These are phyloP conservation scores for Skeletonema costatum DNA, from an alignment of 108 stramenopile species.

Conservation along the genomic window DNA sequence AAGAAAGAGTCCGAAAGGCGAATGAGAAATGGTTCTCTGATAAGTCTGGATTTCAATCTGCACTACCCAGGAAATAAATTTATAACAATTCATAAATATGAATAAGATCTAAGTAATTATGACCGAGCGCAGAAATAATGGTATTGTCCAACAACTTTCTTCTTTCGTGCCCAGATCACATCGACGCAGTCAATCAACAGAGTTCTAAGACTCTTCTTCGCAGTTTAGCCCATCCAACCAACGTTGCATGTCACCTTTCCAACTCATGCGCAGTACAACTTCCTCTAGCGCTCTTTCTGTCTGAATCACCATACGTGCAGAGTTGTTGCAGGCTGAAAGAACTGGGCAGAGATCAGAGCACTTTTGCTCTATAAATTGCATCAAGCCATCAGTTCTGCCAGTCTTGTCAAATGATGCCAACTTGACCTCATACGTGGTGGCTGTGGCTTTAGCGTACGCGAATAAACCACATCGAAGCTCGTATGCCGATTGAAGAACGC, in stretches of 20 bases:
- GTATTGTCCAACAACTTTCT: not conserved
- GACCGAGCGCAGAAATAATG: not conserved
- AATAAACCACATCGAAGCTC: conserved; percentile 35
- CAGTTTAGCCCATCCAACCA: conserved; percentile 35
- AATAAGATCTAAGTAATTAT: not conserved
- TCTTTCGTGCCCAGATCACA: not conserved
- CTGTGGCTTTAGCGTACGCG: conserved; percentile 24
- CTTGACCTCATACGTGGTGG: conserved; percentile 11
- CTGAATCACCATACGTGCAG: conserved; percentile 41
- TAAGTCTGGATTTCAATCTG: conserved; percentile 85
- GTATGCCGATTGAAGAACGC: conserved; percentile 45
- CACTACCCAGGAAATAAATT: conserved; percentile 58
- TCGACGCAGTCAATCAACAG: not conserved
- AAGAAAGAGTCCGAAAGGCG: conserved; percentile 68
- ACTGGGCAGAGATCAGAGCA: conserved; percentile 15
- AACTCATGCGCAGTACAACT: conserved; percentile 19
- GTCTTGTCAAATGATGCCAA: conserved; percentile 25
- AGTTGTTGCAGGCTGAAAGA: conserved; percentile 29
- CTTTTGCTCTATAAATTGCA: conserved; percentile 18
- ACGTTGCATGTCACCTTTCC: conserved; percentile 44
- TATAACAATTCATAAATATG: not conserved
- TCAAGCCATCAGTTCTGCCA: conserved; percentile 18
- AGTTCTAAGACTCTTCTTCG: not conserved
- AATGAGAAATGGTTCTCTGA: conserved; percentile 91
- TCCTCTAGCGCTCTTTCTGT: conserved; percentile 27